phyloP scores from a whole-genome alignment of 2,329 filamentous ascomycete species.

The Beauveria asiatica region DNA sequence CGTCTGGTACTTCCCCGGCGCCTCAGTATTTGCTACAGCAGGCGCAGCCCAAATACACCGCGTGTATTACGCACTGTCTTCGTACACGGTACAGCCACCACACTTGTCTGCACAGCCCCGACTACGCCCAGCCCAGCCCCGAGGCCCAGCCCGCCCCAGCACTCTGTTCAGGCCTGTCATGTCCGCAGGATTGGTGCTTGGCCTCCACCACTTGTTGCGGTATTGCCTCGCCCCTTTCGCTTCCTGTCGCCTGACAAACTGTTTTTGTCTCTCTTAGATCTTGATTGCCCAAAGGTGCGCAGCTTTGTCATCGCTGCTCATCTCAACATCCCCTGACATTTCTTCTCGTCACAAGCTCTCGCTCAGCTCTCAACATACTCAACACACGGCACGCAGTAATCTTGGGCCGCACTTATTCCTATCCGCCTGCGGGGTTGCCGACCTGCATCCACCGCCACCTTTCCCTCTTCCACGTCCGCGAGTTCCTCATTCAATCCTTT shows the following conservation, averaged over 20 bases:
- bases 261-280: background rate
- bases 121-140: too few relatives aligned
- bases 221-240: slow-evolving; percentile 4
- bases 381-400: background rate
- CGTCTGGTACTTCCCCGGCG: too few relatives aligned
- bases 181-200: slow-evolving; percentile 1
- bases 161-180: background rate
- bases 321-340: background rate
- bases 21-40: too few relatives aligned
- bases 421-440: slow-evolving; percentile 11
- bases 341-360: background rate
- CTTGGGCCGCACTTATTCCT: slow-evolving; percentile 7
- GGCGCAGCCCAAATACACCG: too few relatives aligned
- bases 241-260: background rate
- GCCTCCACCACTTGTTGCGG: background rate
- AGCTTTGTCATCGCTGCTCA: background rate
- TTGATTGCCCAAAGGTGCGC: background rate
- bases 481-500: background rate
- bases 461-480: background rate
- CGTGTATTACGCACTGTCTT: too few relatives aligned
- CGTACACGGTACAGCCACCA: too few relatives aligned
- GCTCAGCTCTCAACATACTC: background rate
- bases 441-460: slow-evolving; percentile 8
- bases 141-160: background rate
- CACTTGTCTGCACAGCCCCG: background rate